A percentile compares a stretch with the other conserved stretches of the same genome.
These are phyloP conservation scores for Syzygium aromaticum DNA, from an alignment of 345 rosid species.

Conservation along the genomic window DNA sequence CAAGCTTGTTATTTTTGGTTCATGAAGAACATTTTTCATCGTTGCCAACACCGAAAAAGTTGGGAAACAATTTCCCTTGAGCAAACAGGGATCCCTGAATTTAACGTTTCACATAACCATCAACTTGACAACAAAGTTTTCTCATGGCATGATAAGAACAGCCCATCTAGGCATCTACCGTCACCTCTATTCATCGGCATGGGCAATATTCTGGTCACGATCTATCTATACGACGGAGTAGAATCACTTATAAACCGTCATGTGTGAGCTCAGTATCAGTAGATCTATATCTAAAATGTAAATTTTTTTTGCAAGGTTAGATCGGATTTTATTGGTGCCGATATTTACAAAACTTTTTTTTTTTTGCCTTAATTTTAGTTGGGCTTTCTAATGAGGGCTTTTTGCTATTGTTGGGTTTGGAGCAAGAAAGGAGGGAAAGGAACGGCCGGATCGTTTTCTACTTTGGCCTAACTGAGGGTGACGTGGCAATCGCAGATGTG, in stretches of 20 bases:
- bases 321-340: no score
- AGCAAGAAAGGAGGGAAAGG: background rate
- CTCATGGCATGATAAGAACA: no score
- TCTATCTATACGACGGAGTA: no score
- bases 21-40: no score
- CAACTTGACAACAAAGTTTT: no score
- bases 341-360: fast-evolving
- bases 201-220: background rate
- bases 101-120: no score
- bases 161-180: background rate
- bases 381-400: background rate
- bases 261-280: background rate
- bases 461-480: background rate
- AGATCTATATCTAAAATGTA: background rate
- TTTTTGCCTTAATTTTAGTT: background rate
- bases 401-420: background rate
- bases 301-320: no score
- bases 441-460: background rate
- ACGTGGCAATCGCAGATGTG: background rate
- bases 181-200: background rate
- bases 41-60: no score
- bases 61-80: no score
- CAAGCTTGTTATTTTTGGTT: no score
- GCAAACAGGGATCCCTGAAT: no score
- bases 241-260: no score